These are phyloP conservation scores for Aspergillus sp. DNA, from an alignment of 2,329 filamentous ascomycete species.

Conservation along the genomic window DNA sequence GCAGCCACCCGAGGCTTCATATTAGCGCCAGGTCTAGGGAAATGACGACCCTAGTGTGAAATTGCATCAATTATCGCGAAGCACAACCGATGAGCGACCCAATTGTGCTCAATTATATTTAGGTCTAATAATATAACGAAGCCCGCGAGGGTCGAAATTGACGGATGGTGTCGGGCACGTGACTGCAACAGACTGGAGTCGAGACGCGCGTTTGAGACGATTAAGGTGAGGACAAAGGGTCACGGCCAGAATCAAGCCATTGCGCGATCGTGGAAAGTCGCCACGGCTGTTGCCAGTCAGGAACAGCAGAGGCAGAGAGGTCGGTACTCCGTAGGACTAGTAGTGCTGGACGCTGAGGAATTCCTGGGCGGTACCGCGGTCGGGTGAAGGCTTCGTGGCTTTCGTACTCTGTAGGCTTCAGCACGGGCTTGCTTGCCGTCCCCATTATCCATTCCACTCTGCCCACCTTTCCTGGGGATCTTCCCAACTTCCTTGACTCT, in stretches of 20 bases:
- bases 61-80: neutral
- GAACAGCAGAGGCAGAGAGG: neutral
- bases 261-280: neutral
- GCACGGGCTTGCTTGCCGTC: constrained; percentile 7
- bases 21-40: neutral
- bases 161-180: neutral
- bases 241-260: neutral
- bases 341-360: neutral
- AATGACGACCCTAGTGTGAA: constrained; percentile 1
- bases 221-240: neutral
- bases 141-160: neutral
- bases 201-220: neutral
- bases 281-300: neutral
- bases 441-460: constrained; percentile 6
- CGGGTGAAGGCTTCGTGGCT: constrained; percentile 7
- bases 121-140: neutral
- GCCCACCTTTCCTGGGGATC: constrained; percentile 11
- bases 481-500: constrained; percentile 10
- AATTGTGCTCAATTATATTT: neutral
- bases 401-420: constrained; percentile 10
- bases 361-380: constrained; percentile 14
- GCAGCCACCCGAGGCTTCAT: neutral
- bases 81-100: neutral
- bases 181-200: neutral
- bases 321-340: no score